These are phyloP conservation scores for Termitomyces bulborhizus DNA, from an alignment of 768 basidiomycete genomes.

Conservation along the genomic window DNA sequence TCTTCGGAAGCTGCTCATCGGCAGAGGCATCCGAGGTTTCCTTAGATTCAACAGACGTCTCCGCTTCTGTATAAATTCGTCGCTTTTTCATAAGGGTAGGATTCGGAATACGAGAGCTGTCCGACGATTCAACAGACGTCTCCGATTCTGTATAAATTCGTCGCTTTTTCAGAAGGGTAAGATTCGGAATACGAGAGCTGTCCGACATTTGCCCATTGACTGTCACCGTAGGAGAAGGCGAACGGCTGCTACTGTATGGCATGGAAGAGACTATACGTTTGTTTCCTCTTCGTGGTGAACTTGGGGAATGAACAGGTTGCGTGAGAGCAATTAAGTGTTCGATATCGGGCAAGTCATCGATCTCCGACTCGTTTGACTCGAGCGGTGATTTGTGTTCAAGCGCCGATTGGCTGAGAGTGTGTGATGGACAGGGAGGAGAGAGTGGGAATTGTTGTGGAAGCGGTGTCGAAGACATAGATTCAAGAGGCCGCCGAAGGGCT, in stretches of 20 bases:
- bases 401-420: not conserved
- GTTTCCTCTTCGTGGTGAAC: not conserved
- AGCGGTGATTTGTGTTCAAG: not conserved
- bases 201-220: not conserved
- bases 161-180: not conserved
- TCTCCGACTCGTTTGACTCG: conserved; percentile 1
- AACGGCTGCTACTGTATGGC: not conserved
- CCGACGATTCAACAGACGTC: not conserved
- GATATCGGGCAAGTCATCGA: not conserved
- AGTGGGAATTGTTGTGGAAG: conserved; percentile 7
- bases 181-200: not conserved
- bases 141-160: not conserved
- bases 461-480: not conserved
- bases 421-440: conserved; percentile 7
- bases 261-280: not conserved
- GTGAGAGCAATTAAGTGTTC: conserved; percentile 4
- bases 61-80: not conserved
- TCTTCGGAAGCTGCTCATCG: not conserved
- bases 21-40: not conserved
- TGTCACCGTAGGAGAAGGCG: not conserved
- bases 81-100: not conserved
- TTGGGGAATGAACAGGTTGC: not conserved
- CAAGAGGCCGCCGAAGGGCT: not conserved
- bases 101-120: not conserved
- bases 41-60: not conserved